Evolutionary conservation across 768 basidiomycete genomes (phyloP).

Genomic region (Psilocybe cubensis): DNA sequence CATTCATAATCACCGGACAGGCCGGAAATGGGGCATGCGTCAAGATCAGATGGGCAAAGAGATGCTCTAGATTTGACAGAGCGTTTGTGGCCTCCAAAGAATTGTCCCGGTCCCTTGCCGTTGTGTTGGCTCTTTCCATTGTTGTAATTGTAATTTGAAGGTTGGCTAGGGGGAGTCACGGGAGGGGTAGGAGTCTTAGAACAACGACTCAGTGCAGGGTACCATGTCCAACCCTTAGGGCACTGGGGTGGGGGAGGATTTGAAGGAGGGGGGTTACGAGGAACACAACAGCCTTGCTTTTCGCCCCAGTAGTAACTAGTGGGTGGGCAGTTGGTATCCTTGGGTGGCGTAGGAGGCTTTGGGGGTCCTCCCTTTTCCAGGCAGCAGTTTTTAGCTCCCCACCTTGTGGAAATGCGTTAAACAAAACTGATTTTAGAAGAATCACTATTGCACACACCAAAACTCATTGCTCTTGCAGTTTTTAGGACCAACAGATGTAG

Average conservation of each 20-base stretch:
- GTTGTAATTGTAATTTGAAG: conserved; percentile 28
- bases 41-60: conserved; percentile 56
- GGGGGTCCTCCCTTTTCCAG: conserved; percentile 44
- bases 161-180: conserved; percentile 41
- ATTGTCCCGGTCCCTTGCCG: conserved; percentile 15
- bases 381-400: conserved; percentile 39
- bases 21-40: conserved; percentile 59
- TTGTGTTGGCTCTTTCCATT: conserved; percentile 8
- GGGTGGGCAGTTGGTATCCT: conserved; percentile 48
- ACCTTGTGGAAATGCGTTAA: conserved; percentile 28
- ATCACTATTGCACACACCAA: conserved; percentile 24
- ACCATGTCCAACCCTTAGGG: conserved; percentile 50
- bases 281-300: conserved; percentile 55
- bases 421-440: not conserved
- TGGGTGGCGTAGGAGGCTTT: conserved; percentile 47
- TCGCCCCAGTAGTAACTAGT: conserved; percentile 52
- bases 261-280: conserved; percentile 41
- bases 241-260: conserved; percentile 56
- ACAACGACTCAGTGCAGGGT: conserved; percentile 42
- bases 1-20: conserved; percentile 58
- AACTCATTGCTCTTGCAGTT: conserved; percentile 32
- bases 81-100: conserved; percentile 32
- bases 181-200: conserved; percentile 34
- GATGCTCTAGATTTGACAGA: conserved; percentile 25
- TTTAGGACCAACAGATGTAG: conserved; percentile 24